Evolutionary conservation across 2,329 filamentous ascomycete species (phyloP), one percentile per base, ranked within the genome.

Genomic region (Phaeosphaeriaceae sp.): DNA sequence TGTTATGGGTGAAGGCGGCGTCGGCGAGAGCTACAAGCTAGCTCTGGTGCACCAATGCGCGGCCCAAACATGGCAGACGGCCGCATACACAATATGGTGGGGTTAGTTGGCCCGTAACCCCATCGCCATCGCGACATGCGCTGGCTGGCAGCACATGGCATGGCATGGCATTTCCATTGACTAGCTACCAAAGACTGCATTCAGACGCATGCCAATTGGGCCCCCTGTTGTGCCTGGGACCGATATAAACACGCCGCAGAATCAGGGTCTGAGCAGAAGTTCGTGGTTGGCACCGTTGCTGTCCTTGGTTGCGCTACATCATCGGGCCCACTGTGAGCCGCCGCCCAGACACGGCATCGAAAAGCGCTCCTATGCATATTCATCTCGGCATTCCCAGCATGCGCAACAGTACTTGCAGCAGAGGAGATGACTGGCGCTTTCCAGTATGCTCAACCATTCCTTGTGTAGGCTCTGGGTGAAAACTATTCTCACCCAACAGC

Each of bases 21-120:
- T 9, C 46, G 47, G 48, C 51, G 33, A 51, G 49, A 59, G 58
- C 53, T 57, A n/a, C n/a, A n/a, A 44, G 46, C 58, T 54, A 33
- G 48, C 48, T 57, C 31, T 36, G 15, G n/a, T 17, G 36, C 36
- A 40, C 36, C 36, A n/a, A n/a, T 9, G 52, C 49, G 56, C 61
- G 42, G 53, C 27, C 40, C 33, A 25, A 31, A 46, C 47, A 48
- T 56, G 55, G 57, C 58, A 56, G 36, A 40, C 36, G 36, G 36
- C 36, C 36, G 36, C 36, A 40, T 58, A 45, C 44, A 46, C 44
- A 46, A 45, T 15, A 46, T 46, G 44, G 61, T 58, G 57, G 41
- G 33, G 46, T 48, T 48, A n/a, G 24, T n/a, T 40, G 36, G 36
- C 36, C 36, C 15, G 36, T 40, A 40, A 3, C 36, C 17, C 7